Conservation (phyloP, 2,329 filamentous ascomycete species). For the Alternaria rosae region DNA sequence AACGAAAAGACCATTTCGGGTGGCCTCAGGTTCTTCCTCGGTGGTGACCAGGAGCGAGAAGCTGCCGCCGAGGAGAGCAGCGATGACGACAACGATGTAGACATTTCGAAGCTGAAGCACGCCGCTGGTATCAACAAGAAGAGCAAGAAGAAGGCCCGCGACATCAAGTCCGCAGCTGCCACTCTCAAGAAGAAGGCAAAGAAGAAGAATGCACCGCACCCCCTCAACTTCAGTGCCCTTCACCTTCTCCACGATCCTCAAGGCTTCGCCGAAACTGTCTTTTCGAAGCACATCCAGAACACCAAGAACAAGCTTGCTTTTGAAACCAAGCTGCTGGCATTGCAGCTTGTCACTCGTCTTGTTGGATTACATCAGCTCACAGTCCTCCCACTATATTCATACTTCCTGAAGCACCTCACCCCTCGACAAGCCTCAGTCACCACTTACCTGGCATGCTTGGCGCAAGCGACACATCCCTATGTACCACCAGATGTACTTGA, state of each 20-base stretch:
- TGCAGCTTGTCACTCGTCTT: conserved; percentile 89
- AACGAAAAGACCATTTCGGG: conserved; percentile 92
- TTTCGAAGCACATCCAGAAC: conserved; percentile 89
- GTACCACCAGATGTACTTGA: conserved; percentile 93
- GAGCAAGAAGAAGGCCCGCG: conserved; percentile 82
- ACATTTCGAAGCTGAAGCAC: conserved; percentile 83
- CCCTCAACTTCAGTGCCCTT: conserved; percentile 93
- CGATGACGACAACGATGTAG: conserved; percentile 74
- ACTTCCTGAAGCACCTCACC: conserved; percentile 47
- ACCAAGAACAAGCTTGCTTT: conserved; percentile 83
- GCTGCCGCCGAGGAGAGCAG: conserved; percentile 84
- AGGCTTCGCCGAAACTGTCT: conserved; percentile 88
- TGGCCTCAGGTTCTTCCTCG: conserved; percentile 92
- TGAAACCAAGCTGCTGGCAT: conserved; percentile 86
- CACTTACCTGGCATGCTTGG: conserved; percentile 88
- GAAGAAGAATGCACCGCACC: conserved; percentile 86
- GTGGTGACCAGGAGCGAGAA: conserved; percentile 94
- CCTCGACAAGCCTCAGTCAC: conserved; percentile 80
- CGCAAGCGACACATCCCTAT: conserved; percentile 88
- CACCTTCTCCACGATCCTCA: conserved; percentile 95
- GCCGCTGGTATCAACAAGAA: conserved; percentile 96
- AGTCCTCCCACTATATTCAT: conserved; percentile 90
- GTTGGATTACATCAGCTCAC: conserved; percentile 93
- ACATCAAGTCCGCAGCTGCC: conserved; percentile 80
- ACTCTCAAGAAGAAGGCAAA: conserved; percentile 80